phyloP scores from a whole-genome alignment of 2,329 filamentous ascomycete genomes.

The Pseudocercospora pini-densiflorae region DNA sequence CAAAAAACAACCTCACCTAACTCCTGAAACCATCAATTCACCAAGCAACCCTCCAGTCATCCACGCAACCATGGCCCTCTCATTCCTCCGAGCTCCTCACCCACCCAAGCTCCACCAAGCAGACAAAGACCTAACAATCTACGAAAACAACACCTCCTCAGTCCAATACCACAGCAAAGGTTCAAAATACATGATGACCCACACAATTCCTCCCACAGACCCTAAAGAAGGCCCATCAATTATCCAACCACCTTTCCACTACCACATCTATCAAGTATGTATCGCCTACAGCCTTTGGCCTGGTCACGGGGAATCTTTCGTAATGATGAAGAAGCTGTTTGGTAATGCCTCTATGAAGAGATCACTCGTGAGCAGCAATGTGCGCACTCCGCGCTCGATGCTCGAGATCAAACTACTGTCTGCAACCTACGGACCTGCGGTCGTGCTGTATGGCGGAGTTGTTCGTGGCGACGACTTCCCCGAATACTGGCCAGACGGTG shows the following conservation, averaged over 20 bases:
- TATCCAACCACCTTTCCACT: conserved; percentile 31
- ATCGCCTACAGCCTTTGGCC: neutral
- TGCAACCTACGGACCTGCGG: no score
- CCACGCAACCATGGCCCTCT: conserved; percentile 14
- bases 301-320: neutral
- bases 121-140: conserved; percentile 22
- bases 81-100: conserved; percentile 27
- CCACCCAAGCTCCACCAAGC: conserved; percentile 28
- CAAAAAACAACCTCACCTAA: neutral
- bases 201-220: conserved; percentile 27
- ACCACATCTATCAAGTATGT: conserved; percentile 29
- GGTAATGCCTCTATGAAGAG: neutral
- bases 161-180: conserved; percentile 29
- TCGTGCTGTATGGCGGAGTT: no score
- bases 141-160: conserved; percentile 30
- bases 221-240: conserved; percentile 27
- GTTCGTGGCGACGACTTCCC: no score
- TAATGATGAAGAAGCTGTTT: neutral
- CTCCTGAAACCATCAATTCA: neutral
- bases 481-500: no score
- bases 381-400: no score
- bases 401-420: no score
- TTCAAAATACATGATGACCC: conserved; percentile 31
- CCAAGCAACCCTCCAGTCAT: neutral
- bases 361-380: no score